Percentiles rank a stretch among this genome's conserved stretches.
Conservation (phyloP, 1,139 yeast species). For the Magnusiomyces paraingens region DNA sequence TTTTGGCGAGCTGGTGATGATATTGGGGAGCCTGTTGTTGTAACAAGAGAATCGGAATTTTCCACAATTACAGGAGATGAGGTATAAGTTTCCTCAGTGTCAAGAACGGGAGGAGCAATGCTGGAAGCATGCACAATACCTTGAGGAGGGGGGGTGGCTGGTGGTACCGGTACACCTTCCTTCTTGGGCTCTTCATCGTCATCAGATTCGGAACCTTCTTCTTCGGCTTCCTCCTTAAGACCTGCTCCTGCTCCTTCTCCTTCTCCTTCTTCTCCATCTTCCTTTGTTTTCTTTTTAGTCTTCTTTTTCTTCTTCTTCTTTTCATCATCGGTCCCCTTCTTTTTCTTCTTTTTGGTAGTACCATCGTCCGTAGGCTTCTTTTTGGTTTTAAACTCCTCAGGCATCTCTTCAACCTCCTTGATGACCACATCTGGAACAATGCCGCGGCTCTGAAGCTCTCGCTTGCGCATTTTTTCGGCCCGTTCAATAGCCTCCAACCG, state of each 20-base stretch:
- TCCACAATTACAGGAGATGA: background rate
- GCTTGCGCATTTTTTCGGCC: conserved; percentile 76
- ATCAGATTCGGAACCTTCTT: background rate
- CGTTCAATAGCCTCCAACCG: conserved; percentile 82
- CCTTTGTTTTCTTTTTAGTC: background rate
- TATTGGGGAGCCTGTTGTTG: background rate
- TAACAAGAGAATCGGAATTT: background rate
- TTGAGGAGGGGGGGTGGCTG: background rate
- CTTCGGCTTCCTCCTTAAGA: background rate
- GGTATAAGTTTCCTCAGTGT: background rate
- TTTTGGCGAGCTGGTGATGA: background rate
- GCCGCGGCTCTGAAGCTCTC: conserved; percentile 55
- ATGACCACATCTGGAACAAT: conserved; percentile 54
- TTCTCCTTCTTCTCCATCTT: background rate
- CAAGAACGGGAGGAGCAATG: background rate
- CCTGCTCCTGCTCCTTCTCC: background rate
- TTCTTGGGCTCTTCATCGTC: background rate
- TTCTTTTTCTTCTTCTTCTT: conserved; percentile 8
- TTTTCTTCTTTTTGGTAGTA: conserved; percentile 1
- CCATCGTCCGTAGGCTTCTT: background rate
- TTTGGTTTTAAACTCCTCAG: background rate
- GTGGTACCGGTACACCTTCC: background rate
- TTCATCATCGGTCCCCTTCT: background rate
- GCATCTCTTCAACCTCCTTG: conserved; percentile 48
- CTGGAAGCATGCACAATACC: background rate